Percentiles rank a stretch among this genome's conserved stretches.
These are phyloP conservation scores for Ensete ventricosum DNA, from an alignment of 176 grass and related monocot genomes.

Conservation along the genomic window DNA sequence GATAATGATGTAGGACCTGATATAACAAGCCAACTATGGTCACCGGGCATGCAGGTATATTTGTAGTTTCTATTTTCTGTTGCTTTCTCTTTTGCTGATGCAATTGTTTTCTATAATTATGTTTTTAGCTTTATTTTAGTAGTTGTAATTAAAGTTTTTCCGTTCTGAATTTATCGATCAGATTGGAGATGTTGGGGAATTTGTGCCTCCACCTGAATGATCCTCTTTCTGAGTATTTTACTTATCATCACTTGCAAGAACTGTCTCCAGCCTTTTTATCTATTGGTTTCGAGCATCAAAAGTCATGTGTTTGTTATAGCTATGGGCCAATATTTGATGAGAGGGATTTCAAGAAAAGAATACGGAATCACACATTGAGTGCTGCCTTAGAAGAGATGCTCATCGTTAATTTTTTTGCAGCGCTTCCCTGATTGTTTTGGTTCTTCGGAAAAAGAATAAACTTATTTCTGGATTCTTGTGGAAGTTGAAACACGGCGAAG, in stretches of 20 bases:
- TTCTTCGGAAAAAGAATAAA: too few relatives aligned
- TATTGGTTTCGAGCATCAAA: neutral
- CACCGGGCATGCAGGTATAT: neutral
- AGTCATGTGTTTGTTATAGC: neutral
- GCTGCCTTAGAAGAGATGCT: neutral
- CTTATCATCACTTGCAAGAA: neutral
- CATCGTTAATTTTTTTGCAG: too few relatives aligned
- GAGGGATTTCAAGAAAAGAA: neutral
- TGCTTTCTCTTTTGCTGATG: neutral
- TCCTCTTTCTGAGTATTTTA: neutral
- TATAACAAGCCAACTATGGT: neutral
- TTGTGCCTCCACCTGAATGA: neutral
- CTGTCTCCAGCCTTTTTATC: neutral
- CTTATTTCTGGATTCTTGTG: neutral
- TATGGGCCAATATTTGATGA: neutral
- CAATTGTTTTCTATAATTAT: neutral
- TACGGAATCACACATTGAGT: neutral
- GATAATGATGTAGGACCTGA: neutral
- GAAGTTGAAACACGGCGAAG: neutral
- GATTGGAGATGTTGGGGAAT: neutral
- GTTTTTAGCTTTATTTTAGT: neutral
- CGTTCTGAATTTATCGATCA: neutral
- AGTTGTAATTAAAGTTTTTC: neutral
- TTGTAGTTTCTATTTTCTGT: neutral
- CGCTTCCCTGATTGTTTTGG: too few relatives aligned